A percentile compares a stretch with the other conserved stretches of the same genome.
Conservation (phyloP, 257 asterid species). For the Coffea eugenioides region DNA sequence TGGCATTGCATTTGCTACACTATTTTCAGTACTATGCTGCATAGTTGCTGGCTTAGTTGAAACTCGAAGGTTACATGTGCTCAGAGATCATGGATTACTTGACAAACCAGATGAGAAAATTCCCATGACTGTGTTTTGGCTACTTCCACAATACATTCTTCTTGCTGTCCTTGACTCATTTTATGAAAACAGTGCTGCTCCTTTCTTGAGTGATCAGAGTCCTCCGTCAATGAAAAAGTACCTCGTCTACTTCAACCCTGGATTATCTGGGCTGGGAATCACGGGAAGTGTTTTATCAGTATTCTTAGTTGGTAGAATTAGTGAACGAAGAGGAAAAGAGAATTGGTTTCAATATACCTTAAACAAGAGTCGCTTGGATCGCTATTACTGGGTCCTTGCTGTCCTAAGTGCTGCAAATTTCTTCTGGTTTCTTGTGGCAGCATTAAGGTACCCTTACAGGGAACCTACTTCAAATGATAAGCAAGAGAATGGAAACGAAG, state of each 20-base stretch:
- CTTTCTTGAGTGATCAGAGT: constrained; percentile 29
- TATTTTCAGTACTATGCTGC: constrained; percentile 46
- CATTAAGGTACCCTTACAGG: neutral
- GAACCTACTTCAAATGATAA: neutral
- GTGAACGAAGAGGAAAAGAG: constrained; percentile 33
- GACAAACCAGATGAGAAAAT: constrained; percentile 33
- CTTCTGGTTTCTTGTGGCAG: constrained; percentile 12
- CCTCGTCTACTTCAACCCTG: constrained; percentile 18
- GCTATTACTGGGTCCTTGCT: constrained; percentile 53
- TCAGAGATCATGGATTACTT: constrained; percentile 24
- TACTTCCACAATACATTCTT: constrained; percentile 49
- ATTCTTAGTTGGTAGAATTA: constrained; percentile 42
- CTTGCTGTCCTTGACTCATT: constrained; percentile 44
- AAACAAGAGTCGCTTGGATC: constrained; percentile 57
- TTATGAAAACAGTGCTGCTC: constrained; percentile 23
- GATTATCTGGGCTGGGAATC: constrained; percentile 46
- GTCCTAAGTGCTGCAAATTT: constrained; percentile 42
- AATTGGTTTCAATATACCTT: constrained; percentile 57
- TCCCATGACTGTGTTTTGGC: constrained; percentile 44
- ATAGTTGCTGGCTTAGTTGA: constrained; percentile 52
- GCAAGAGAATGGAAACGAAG: neutral
- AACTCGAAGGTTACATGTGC: constrained; percentile 31
- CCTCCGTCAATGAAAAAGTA: constrained; percentile 33
- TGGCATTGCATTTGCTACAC: constrained; percentile 44
- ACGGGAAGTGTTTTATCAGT: constrained; percentile 40